Percentiles rank a stretch among this genome's conserved stretches.
These are phyloP conservation scores for Teunomyces kruisii DNA, from an alignment of 805 yeast genomes.

Conservation along the genomic window DNA sequence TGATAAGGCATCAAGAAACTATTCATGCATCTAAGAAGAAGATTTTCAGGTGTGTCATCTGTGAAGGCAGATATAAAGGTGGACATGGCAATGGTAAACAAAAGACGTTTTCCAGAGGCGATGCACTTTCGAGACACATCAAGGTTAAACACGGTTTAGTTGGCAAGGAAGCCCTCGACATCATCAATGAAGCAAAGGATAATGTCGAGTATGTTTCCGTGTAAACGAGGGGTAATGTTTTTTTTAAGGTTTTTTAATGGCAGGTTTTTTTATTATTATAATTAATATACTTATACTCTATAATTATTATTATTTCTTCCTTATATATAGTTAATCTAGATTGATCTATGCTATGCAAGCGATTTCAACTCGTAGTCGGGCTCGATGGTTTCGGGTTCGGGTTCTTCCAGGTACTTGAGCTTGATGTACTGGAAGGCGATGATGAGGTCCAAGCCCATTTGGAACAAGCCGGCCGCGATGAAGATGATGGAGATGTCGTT, in stretches of 20 bases:
- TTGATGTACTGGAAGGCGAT: constrained; percentile 73
- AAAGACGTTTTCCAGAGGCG: constrained; percentile 48
- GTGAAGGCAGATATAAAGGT: constrained; percentile 46
- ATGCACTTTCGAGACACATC: constrained; percentile 47
- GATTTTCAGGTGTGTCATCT: constrained; percentile 45
- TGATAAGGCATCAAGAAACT: constrained; percentile 48
- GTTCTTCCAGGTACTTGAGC: constrained; percentile 38
- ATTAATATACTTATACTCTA: constrained; percentile 7
- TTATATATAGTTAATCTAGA: neutral
- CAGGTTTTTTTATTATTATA: constrained; percentile 5
- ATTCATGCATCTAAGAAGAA: constrained; percentile 48
- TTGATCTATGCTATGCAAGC: constrained; percentile 1
- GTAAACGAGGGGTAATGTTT: constrained; percentile 1
- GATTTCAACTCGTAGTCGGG: constrained; percentile 1
- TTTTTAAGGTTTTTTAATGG: neutral
- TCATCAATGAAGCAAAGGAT: constrained; percentile 73
- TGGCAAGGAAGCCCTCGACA: constrained; percentile 65
- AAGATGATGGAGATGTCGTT: constrained; percentile 64
- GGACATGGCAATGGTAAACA: constrained; percentile 52
- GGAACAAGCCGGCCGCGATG: constrained; percentile 71
- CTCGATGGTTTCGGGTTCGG: neutral
- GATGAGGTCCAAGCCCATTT: constrained; percentile 69
- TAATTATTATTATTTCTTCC: neutral
- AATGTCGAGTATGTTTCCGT: constrained; percentile 60
- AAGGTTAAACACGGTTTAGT: constrained; percentile 82